Base-by-base conservation (phyloP, 495 filamentous ascomycete species). In the Penicillium fimorum region DNA sequence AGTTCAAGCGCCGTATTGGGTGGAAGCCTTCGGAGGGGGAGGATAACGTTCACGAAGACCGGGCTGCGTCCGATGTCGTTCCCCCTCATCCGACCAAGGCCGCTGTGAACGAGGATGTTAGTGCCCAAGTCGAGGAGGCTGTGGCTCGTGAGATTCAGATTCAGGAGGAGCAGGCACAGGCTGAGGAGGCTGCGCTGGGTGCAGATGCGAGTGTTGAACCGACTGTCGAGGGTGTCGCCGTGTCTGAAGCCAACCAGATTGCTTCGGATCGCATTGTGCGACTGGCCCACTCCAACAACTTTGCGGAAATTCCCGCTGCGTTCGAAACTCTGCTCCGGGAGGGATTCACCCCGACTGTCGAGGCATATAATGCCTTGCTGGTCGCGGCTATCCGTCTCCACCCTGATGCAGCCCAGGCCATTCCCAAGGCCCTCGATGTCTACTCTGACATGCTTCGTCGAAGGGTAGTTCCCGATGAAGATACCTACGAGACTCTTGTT, bases 391-490 rank as follows among this genome's bases (percentile, higher is more conserved):
- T 95, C 56, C 76, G 88, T 56, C 79, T 96, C 20, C 73, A 78
- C 47, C 76, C 76, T 6, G 83, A 89, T 63, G 85, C 85, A 66
- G 84, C 86, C 47, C 89, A 91, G 72, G 81, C 91, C 10, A 87
- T 96, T 24, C 84, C 89, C 45, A 96, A 96, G 74, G 92, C 90
- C 6, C 82, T 97, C 47, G 91, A 92, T 79, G 87, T 97, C 55
- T 97, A 97, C 75, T 87, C 91, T 41, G 91, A 97, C 69, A 96
- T 98, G 93, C 86, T 96, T 60, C 82, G 88, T 57, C 88, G 92
- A 46, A 87, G 86, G 63, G 86, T 97, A 41, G 71, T 79, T 25
- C 93, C 93, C 15, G 87, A 95, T 65, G 84, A 86, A 55, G 81
- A 86, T 50, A 97, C 92, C 7, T 97, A 95, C 72, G 83, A 90